phyloP scores from a whole-genome alignment of 129 eudicot species.

The Lonicera japonica region DNA sequence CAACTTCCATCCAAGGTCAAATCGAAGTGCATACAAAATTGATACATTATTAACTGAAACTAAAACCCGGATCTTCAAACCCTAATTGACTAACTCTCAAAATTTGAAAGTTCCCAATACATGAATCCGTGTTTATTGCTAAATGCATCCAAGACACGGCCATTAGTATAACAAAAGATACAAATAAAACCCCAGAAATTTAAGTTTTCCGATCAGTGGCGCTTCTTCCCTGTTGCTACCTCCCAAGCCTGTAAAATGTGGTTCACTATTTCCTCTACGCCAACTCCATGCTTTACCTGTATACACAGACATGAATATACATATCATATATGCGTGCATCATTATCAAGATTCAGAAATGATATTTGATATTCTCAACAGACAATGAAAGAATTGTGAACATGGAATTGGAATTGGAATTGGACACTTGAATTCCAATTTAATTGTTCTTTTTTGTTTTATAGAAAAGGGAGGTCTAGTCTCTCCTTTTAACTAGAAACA shows the following conservation, averaged over 20 bases:
- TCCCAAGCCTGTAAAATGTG: slow-evolving; percentile 82
- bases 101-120: neutral
- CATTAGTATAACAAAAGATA: no score
- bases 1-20: neutral
- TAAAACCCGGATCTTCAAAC: neutral
- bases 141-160: neutral
- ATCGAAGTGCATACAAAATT: neutral
- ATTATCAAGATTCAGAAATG: neutral
- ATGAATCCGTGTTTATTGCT: neutral
- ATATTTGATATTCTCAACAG: neutral
- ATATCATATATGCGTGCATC: neutral
- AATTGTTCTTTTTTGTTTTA: no score
- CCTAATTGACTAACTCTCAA: neutral
- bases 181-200: no score
- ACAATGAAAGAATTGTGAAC: neutral
- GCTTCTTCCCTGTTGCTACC: slow-evolving; percentile 54
- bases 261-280: slow-evolving; percentile 74
- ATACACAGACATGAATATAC: no score
- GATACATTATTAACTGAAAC: neutral
- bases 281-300: slow-evolving; percentile 97
- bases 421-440: no score
- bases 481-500: no score
- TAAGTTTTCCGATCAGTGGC: slow-evolving; percentile 23
- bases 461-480: no score
- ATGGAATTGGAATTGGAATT: neutral